phyloP scores from a whole-genome alignment of 2,329 filamentous ascomycete species.

The Colletotrichum chrysophilum region DNA sequence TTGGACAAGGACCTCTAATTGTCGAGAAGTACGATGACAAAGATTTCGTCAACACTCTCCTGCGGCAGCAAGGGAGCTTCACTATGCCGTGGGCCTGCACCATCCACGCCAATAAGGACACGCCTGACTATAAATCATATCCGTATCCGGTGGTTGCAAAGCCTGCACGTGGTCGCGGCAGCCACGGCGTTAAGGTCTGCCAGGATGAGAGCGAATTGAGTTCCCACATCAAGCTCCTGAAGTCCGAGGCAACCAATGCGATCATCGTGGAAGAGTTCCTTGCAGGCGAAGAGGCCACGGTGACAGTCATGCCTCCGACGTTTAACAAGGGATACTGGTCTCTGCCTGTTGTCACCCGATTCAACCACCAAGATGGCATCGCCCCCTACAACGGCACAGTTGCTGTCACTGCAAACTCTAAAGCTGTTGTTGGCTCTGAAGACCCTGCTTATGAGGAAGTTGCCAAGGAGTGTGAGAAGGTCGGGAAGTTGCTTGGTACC shows the following conservation, averaged over 20 bases:
- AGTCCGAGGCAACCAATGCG: neutral
- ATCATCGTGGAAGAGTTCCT: neutral
- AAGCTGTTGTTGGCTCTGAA: slow-evolving; percentile 31
- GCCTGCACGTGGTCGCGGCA: neutral
- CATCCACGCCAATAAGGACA: neutral
- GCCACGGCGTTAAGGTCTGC: neutral
- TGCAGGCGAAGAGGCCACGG: neutral
- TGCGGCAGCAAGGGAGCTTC: neutral
- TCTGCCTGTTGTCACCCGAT: slow-evolving; percentile 49
- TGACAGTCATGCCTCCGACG: slow-evolving; percentile 50
- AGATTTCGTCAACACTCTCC: neutral
- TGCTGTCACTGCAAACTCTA: slow-evolving; percentile 52
- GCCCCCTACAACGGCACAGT: slow-evolving; percentile 55
- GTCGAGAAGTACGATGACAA: neutral
- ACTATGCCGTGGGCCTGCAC: neutral
- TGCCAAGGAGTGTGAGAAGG: slow-evolving; percentile 42
- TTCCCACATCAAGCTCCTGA: neutral
- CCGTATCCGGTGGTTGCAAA: neutral
- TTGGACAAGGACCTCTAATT: neutral
- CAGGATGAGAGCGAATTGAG: neutral
- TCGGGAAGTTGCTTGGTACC: slow-evolving; percentile 40
- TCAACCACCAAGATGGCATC: slow-evolving; percentile 51
- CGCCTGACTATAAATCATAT: neutral
- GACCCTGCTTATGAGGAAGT: slow-evolving; percentile 37
- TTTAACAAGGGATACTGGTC: slow-evolving; percentile 33